A percentile compares a stretch with the other conserved stretches of the same genome.
These are phyloP conservation scores for Murraya paniculata DNA, from an alignment of 345 rosid genomes.

Conservation along the genomic window DNA sequence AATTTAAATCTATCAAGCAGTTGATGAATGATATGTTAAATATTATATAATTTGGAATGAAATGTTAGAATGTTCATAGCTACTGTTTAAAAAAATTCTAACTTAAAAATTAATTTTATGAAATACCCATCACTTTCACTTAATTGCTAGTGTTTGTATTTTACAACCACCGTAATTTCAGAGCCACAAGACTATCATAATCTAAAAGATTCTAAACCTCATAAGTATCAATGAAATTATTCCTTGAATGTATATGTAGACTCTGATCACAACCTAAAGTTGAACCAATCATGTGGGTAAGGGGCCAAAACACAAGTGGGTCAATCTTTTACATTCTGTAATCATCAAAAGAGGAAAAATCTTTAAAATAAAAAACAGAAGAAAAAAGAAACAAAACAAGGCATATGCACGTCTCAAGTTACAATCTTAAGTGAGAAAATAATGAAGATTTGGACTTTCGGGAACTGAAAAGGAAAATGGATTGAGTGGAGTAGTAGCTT, in stretches of 20 bases:
- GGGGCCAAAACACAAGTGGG: constrained; percentile 12
- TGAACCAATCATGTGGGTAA: constrained; percentile 5
- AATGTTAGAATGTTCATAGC: no score
- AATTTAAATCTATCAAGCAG: no score
- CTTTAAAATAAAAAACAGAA: background rate
- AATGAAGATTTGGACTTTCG: constrained; percentile 7
- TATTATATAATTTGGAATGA: no score
- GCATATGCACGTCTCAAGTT: background rate
- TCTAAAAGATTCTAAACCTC: background rate
- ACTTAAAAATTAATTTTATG: no score
- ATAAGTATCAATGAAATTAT: background rate
- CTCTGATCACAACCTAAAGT: background rate
- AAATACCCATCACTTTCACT: background rate
- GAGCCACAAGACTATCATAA: background rate
- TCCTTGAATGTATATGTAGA: background rate
- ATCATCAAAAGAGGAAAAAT: constrained; percentile 28
- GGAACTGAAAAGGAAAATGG: background rate
- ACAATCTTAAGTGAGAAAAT: background rate
- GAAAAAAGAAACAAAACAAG: constrained; percentile 1
- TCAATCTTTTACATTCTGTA: constrained; percentile 19
- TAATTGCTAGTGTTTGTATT: background rate
- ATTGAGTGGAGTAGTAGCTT: constrained; percentile 17
- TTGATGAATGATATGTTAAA: no score
- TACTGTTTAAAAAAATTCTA: no score
- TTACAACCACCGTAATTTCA: background rate